Base-by-base conservation (phyloP, 1,284 basidiomycete species). In the Malassezia brasiliensis region DNA sequence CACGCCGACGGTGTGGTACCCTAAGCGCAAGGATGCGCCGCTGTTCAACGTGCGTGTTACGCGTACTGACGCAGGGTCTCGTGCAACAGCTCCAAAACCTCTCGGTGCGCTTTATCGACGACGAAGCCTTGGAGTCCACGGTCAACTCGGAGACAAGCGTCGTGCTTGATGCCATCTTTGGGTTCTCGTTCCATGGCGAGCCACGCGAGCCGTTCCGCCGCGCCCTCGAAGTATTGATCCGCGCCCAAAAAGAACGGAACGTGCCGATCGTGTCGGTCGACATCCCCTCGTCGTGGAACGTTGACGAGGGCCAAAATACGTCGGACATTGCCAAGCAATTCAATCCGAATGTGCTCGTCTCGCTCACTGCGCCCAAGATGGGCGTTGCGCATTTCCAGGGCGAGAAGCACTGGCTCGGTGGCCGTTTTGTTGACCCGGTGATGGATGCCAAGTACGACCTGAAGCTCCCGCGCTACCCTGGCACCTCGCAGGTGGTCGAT, bases 281-380 rank as follows among this genome's bases (percentile, higher is more conserved):
- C 73, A 91, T 98, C 52, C 94, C 94, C 0, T 90, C 86, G 1
- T 93, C 90, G 3, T 98, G 91, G 91, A 83, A 89, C 66, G 89
- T 96, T 25, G 88, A 93, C 63, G 76, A 80, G 35, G 90, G 91
- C 1, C 49, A 40, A 11, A 5, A 20, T 6, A 28, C 37, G 2
- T 48, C 49, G 8, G 65, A 64, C 37, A 46, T 68, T 37, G 62
- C 60, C 38, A 77, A 79, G 12, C 81, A 79, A 8, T 79, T 87
- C 56, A 78, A 82, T 22, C 88, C 91, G 0, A 82, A 87, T 47
- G 86, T 90, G 1, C 77, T 99, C 37, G 77, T 98, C 53, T 90
- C 87, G 65, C 78, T 99, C 64, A 96, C 93, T 0, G 90, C 88
- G 10, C 94, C 94, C 2, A 99, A 99, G 77, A 79, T 85, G 65